Evolutionary conservation across 805 yeast genomes (phyloP).

Genomic region (Cyberlindnera subsufficiens): DNA sequence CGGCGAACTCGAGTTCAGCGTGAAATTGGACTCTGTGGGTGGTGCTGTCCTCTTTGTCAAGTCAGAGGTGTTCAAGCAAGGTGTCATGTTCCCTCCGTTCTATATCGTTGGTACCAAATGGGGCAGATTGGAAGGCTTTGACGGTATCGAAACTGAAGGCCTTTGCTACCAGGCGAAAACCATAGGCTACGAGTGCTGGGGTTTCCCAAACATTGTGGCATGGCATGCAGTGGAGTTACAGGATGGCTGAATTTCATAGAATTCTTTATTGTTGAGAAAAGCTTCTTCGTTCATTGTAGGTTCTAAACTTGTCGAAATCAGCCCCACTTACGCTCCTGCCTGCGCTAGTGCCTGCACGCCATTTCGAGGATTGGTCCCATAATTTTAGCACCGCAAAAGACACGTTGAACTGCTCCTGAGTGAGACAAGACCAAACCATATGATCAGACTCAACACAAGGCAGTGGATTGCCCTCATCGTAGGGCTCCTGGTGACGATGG

Average conservation of each 20-base stretch:
- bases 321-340: too few relatives aligned
- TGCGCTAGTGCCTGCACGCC: too few relatives aligned
- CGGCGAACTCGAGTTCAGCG: slow-evolving; percentile 5
- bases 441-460: slow-evolving; percentile 7
- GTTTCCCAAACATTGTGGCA: slow-evolving; percentile 36
- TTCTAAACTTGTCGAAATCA: too few relatives aligned
- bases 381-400: too few relatives aligned
- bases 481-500: slow-evolving; percentile 2
- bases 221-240: slow-evolving; percentile 8
- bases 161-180: slow-evolving; percentile 41
- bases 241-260: slow-evolving; percentile 1
- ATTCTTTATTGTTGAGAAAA: background rate
- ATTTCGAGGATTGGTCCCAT: too few relatives aligned
- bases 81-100: slow-evolving; percentile 40
- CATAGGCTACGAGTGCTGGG: slow-evolving; percentile 43
- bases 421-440: background rate
- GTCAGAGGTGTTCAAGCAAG: slow-evolving; percentile 37
- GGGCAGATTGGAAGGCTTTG: slow-evolving; percentile 44
- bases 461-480: slow-evolving; percentile 3
- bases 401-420: too few relatives aligned
- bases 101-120: slow-evolving; percentile 40
- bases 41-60: slow-evolving; percentile 44
- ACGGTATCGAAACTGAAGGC: slow-evolving; percentile 52
- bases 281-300: too few relatives aligned
- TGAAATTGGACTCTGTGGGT: slow-evolving; percentile 40